Evolutionary conservation across 2,329 filamentous ascomycete genomes (phyloP), one percentile per base, ranked within the genome.

Genomic region (Tolypocladium tundrense): DNA sequence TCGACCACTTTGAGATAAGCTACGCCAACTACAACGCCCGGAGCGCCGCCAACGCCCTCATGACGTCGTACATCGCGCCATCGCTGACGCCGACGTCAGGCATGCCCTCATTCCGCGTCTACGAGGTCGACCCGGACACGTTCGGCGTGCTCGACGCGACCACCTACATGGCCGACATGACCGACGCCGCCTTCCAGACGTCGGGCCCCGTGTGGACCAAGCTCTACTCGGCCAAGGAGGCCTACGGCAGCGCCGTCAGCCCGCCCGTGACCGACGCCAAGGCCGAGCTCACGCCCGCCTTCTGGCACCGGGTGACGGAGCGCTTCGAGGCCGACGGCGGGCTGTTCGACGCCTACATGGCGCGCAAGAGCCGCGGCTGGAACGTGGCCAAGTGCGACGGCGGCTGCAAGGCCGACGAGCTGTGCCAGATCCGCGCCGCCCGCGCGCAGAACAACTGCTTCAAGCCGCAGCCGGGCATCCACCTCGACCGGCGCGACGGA

Each of bases 251-350:
- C 0, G 68, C 76, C 1, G 67, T 80, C 16, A 65, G 60, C 37
- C 75, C 79, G 42, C 73, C 77, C 1, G 61, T 77, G 1, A 68
- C 67, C 13, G 62, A 70, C 48, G 51, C 68, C 3, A 68, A 67
- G 11, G 72, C 72, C 4, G 68, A 85, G 61, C 74, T 86, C 40
- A 80, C 78, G 1, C 77, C 81, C 0, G 77, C 76, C 1, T 84
- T 84, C 67, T 85, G 82, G 82, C 82, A 84, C 66, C 77, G 80
- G 61, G 72, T 84, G 24, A 84, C 82, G 1, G 70, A 69, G 1
- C 65, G 70, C 3, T 76, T 85, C 54, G 76, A 80, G 60, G 62
- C 59, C 5, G 67, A 81, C 57, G 61, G 73, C 2, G 60, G 64
- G 0, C 66, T 73, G 1, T 84, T 84, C 62, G 69, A 75, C 19